Percentiles rank a stretch among this genome's conserved stretches.
These are phyloP conservation scores for Porogramme epimiltina DNA, from an alignment of 1,284 basidiomycete species.

Conservation along the genomic window DNA sequence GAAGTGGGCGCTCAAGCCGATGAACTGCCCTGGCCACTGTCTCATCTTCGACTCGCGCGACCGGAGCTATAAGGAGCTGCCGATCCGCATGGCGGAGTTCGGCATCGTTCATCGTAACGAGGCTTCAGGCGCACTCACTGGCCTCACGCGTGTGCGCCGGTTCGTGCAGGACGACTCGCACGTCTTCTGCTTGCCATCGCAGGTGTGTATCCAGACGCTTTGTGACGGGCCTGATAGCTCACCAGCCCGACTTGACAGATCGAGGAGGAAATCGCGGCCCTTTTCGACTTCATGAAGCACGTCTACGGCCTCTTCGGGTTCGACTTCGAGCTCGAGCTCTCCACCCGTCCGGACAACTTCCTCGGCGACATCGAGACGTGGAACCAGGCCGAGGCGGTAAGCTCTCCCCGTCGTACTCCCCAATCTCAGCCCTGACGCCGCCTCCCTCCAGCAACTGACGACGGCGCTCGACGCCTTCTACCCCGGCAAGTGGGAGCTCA, in stretches of 20 bases:
- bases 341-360: conserved; percentile 95
- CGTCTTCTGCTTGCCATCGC: conserved; percentile 95
- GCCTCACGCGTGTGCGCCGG: conserved; percentile 90
- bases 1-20: conserved; percentile 93
- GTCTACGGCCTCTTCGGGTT: conserved; percentile 98
- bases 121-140: conserved; percentile 92
- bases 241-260: too few relatives aligned
- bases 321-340: conserved; percentile 94
- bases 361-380: conserved; percentile 91
- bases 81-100: conserved; percentile 97
- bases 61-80: conserved; percentile 94
- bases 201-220: conserved; percentile 53
- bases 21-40: conserved; percentile 99
- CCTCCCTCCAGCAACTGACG: conserved; percentile 69
- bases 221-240: too few relatives aligned
- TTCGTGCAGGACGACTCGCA: conserved; percentile 96
- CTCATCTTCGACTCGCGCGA: conserved; percentile 96
- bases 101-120: conserved; percentile 98
- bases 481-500: conserved; percentile 91
- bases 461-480: conserved; percentile 86
- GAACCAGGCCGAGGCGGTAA: conserved; percentile 83
- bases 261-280: conserved; percentile 81
- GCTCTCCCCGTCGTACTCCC: conserved; percentile 13
- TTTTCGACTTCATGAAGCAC: conserved; percentile 95
- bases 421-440: neutral